Evolutionary conservation across 345 rosid genomes (phyloP), one percentile per base, ranked within the genome.

Genomic region (Passiflora organensis): DNA sequence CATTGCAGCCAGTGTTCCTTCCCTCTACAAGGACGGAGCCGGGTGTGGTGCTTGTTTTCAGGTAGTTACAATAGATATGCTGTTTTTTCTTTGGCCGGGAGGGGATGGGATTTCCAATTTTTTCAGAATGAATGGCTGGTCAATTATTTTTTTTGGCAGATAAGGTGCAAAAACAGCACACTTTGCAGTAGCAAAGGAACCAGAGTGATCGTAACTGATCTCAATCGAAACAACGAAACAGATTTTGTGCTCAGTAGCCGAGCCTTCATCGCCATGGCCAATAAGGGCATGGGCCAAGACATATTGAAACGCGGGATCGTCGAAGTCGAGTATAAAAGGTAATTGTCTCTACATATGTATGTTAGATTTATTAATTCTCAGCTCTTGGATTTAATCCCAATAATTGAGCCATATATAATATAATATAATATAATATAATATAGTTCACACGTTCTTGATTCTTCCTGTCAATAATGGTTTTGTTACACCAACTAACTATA

Each of bases 11-110:
- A 91, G 70, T 51, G 66, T 69, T 43, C 75, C 94, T 70, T 76
- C 96, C 6, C 70, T 86, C 63, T 89, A 70, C 78, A 89, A 93
- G 73, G 73, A 81, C 32, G 99, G 99, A 1, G 91, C 82, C 57
- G 91, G 91, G 13, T 93, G 95, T 17, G 96, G 95, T 38, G 87
- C 95, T 41, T 89, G 99, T 70, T 86, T 86, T 64, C 89, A 89
- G 84, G 95, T 83, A 4, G 10, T 2, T 24, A 2, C n/a, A n/a
- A n/a, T n/a, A n/a, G n/a, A n/a, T n/a, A n/a, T n/a, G n/a, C n/a
- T n/a, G n/a, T n/a, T n/a, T n/a, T n/a, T n/a, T n/a, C n/a, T n/a
- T n/a, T n/a, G n/a, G n/a, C n/a, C n/a, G n/a, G n/a, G n/a, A n/a
- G n/a, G n/a, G n/a, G n/a, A n/a, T n/a, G n/a, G n/a, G n/a, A n/a